Evolutionary conservation across 1,139 yeast species (phyloP), one percentile per base, ranked within the genome.

Genomic region (Protomyces macrosporus): DNA sequence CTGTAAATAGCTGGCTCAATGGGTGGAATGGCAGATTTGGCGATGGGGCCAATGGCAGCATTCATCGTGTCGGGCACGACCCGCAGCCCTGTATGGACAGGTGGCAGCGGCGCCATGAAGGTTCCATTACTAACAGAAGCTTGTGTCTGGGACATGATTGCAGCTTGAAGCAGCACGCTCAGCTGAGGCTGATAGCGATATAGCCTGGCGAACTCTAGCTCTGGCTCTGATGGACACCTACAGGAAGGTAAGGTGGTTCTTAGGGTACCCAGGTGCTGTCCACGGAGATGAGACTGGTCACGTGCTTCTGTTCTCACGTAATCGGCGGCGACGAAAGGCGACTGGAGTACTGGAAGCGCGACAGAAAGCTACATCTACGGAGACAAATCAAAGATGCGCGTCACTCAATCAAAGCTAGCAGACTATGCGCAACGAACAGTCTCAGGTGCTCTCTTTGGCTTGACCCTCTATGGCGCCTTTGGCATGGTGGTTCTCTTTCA

Each of bases 351-450:
- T 35, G n/a, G 12, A 12, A 37, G 14, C 9, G 5, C 42, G 9
- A 1, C 42, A 37, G 14, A 1, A 39, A 39, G 14, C 4, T 12
- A 12, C 4, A 5, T n/a, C 42, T 12, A 39, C 12, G 14, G 14
- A 23, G 12, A 37, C 14, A 23, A 12, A 6, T 1, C 34, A 16
- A 35, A 16, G 23, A 58, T 58, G 62, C 32, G 53, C 36, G 23
- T 58, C n/a, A 58, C 62, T 16, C 62, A 58, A 34, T 58, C 62
- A 4, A 51, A 34, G 48, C 45, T 58, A 6, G 62, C 62, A 23
- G 62, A 58, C 45, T 58, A 58, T 34, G 62, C 62, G 33, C 62
- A 58, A 34, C 53, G 56, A 14, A 58, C 62, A 37, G 56, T 58
- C 3, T 52, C 62, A 5, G 62, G 62, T 34, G 62, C 56, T 2